A percentile compares a stretch with the other conserved stretches of the same genome.
phyloP scores from a whole-genome alignment of 495 filamentous ascomycete species.

The Hypoxylon cercidicola region DNA sequence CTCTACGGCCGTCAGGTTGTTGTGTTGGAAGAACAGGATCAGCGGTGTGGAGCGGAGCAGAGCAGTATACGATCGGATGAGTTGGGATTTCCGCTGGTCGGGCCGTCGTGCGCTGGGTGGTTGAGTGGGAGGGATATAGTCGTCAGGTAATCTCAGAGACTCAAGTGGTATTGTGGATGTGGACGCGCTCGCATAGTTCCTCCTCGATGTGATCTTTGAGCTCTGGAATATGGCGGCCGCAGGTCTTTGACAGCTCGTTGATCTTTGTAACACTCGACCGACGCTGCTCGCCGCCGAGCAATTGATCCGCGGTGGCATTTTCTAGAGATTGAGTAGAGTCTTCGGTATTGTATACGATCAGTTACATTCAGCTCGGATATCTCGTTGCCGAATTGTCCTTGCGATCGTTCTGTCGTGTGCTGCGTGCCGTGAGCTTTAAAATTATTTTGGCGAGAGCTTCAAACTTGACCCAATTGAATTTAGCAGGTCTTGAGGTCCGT shows the following conservation, averaged over 20 bases:
- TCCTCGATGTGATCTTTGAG: conserved; percentile 41
- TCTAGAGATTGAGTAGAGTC: neutral
- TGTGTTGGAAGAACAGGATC: conserved; percentile 95
- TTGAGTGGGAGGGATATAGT: conserved; percentile 74
- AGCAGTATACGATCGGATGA: conserved; percentile 92
- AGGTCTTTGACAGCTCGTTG: conserved; percentile 26
- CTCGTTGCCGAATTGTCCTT: neutral
- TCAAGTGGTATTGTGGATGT: conserved; percentile 57
- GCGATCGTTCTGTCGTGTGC: neutral
- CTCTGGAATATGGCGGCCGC: conserved; percentile 26
- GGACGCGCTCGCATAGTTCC: conserved; percentile 52
- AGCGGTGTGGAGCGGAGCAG: conserved; percentile 88
- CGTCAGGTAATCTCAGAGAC: conserved; percentile 61
- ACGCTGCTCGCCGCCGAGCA: conserved; percentile 40
- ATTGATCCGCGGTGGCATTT: conserved; percentile 41
- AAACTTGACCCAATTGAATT: conserved; percentile 32
- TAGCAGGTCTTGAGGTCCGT: conserved; percentile 20
- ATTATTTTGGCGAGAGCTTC: conserved; percentile 35
- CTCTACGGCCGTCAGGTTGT: conserved; percentile 88
- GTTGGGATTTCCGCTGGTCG: conserved; percentile 91
- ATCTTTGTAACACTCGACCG: conserved; percentile 37
- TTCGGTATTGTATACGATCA: neutral
- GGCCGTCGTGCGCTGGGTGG: conserved; percentile 88
- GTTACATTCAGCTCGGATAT: neutral
- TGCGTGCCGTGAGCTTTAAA: conserved; percentile 4